Evolutionary conservation across 2,329 filamentous ascomycete genomes (phyloP).

Genomic region (Colletotrichum spinosum): DNA sequence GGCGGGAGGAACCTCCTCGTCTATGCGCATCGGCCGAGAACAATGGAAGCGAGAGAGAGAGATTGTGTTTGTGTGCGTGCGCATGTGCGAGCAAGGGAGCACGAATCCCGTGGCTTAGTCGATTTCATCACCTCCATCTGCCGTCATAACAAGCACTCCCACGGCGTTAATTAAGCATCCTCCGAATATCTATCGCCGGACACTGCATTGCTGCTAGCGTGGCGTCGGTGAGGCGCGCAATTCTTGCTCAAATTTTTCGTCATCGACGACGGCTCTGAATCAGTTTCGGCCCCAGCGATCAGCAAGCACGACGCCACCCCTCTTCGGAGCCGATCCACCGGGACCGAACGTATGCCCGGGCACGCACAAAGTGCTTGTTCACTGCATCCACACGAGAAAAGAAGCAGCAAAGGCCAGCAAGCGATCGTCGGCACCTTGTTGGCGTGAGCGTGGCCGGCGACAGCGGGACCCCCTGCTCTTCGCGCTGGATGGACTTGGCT

Average conservation of each 20-base stretch:
- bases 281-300: neutral
- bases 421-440: neutral
- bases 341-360: slow-evolving; percentile 10
- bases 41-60: neutral
- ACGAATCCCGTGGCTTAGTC: too few species aligned
- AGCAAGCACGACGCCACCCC: neutral
- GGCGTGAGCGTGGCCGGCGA: slow-evolving; percentile 8
- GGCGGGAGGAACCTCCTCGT: neutral
- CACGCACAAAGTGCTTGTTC: too few species aligned
- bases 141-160: neutral
- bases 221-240: neutral
- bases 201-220: neutral
- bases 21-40: slow-evolving; percentile 8
- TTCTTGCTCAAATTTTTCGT: slow-evolving; percentile 3
- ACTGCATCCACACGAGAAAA: too few species aligned
- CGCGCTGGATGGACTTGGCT: slow-evolving; percentile 20
- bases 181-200: too few species aligned
- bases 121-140: neutral
- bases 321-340: slow-evolving; percentile 22
- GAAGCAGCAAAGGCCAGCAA: neutral
- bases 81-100: too few species aligned
- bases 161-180: neutral
- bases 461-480: slow-evolving; percentile 22
- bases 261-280: slow-evolving; percentile 1
- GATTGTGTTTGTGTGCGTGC: too few species aligned